A percentile compares a stretch with the other conserved stretches of the same genome.
phyloP scores from a whole-genome alignment of 495 filamentous ascomycete genomes.

The Penicillium maclennaniae region DNA sequence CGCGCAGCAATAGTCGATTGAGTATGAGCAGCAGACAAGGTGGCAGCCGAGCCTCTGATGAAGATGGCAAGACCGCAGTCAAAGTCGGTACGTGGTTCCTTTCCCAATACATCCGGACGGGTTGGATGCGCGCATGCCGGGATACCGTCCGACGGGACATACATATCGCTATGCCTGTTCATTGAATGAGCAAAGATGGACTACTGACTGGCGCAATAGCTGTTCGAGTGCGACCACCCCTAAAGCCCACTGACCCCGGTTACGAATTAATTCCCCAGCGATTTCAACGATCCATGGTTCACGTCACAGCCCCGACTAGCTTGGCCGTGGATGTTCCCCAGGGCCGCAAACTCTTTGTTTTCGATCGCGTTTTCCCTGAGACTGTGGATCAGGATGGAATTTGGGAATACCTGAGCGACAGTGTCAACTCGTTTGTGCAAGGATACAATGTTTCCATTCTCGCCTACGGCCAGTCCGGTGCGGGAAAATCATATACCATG shows the following conservation, averaged over 20 bases:
- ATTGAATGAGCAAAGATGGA: neutral
- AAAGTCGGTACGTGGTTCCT: conserved; percentile 84
- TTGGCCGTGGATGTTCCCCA: conserved; percentile 85
- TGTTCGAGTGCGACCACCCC: conserved; percentile 89
- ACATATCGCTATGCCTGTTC: neutral
- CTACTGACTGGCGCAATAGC: conserved; percentile 46
- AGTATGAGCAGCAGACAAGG: conserved; percentile 79
- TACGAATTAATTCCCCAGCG: conserved; percentile 93
- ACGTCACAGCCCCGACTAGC: conserved; percentile 78
- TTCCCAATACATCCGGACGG: conserved; percentile 9
- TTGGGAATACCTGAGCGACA: conserved; percentile 93
- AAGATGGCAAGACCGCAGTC: conserved; percentile 92
- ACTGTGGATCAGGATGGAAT: conserved; percentile 82
- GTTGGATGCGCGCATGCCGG: conserved; percentile 10
- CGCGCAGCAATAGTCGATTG: conserved; percentile 83
- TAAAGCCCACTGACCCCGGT: conserved; percentile 80
- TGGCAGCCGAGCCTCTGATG: conserved; percentile 85
- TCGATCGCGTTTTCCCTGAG: conserved; percentile 89
- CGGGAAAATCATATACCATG: conserved; percentile 99
- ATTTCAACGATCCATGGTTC: conserved; percentile 90
- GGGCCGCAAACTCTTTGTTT: conserved; percentile 90
- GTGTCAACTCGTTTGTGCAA: conserved; percentile 84
- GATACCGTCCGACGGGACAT: neutral
- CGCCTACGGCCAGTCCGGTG: conserved; percentile 97
- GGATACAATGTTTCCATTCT: conserved; percentile 99